These are phyloP conservation scores for Domatiomyces globalis DNA, from an alignment of 2,329 filamentous ascomycete species.

Conservation along the genomic window DNA sequence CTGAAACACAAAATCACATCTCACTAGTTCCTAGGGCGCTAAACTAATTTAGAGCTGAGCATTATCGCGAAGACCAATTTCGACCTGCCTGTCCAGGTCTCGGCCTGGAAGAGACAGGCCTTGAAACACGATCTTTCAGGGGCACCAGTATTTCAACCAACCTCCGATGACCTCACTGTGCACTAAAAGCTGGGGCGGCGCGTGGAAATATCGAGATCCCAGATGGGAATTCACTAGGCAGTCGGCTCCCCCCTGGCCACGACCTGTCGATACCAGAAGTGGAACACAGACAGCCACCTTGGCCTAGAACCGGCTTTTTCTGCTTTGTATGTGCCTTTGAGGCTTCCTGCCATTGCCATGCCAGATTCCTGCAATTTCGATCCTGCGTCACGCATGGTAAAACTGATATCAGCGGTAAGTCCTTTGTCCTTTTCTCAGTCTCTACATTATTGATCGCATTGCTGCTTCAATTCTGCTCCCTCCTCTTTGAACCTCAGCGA, in stretches of 20 bases:
- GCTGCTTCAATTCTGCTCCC: neutral
- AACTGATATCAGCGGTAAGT: neutral
- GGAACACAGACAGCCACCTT: neutral
- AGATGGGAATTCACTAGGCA: neutral
- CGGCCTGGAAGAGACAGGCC: neutral
- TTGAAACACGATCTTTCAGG: neutral
- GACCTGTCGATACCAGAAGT: neutral
- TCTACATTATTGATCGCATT: neutral
- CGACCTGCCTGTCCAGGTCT: neutral
- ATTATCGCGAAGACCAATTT: neutral
- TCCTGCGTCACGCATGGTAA: neutral
- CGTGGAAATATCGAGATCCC: neutral
- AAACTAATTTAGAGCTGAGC: neutral
- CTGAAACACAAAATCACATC: neutral
- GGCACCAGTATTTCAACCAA: neutral
- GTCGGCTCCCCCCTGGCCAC: neutral
- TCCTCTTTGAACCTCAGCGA: neutral
- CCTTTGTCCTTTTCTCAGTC: neutral
- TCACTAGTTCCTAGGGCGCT: neutral
- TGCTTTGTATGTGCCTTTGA: neutral
- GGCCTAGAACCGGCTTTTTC: neutral
- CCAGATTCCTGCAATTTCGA: neutral
- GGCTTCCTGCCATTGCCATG: neutral
- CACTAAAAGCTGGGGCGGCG: neutral
- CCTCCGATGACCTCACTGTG: neutral